These are phyloP conservation scores for Babesia bovis DNA, from an alignment of 169 alveolate species.

Conservation along the genomic window DNA sequence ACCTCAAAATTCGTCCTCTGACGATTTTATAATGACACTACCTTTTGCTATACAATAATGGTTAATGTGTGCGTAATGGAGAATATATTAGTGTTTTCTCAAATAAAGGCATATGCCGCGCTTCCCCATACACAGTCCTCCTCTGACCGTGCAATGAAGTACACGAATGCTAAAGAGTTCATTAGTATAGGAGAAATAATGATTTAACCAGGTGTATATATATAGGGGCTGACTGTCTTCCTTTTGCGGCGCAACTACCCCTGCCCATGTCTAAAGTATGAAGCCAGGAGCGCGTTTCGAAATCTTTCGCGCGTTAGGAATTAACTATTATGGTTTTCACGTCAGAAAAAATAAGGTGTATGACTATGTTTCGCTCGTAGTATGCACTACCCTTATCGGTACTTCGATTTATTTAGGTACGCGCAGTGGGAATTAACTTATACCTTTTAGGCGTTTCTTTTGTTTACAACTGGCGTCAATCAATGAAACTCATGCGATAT, in stretches of 20 bases:
- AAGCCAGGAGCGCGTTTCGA: slow-evolving; percentile 62
- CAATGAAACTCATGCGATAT: slow-evolving; percentile 56
- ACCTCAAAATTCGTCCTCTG: neutral
- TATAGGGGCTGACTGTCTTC: too few relatives aligned
- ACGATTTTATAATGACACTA: neutral
- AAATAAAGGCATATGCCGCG: neutral
- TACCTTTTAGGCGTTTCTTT: slow-evolving; percentile 50
- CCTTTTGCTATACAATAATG: neutral
- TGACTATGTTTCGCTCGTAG: slow-evolving; percentile 54
- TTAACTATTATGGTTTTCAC: slow-evolving; percentile 67
- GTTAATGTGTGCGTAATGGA: neutral
- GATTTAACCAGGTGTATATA: too few relatives aligned
- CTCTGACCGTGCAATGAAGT: slow-evolving; percentile 5
- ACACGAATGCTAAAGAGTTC: too few relatives aligned
- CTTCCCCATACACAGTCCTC: slow-evolving; percentile 49
- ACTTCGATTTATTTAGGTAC: slow-evolving; percentile 61
- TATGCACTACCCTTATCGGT: slow-evolving; percentile 54
- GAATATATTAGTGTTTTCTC: neutral
- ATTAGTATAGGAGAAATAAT: too few relatives aligned
- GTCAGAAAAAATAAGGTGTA: slow-evolving; percentile 64
- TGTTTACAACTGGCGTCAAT: slow-evolving; percentile 64
- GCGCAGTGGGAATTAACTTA: neutral
- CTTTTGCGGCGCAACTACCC: too few relatives aligned
- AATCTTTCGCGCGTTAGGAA: slow-evolving; percentile 57
- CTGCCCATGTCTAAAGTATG: slow-evolving; percentile 30